Percentiles rank a stretch among this genome's conserved stretches.
These are phyloP conservation scores for Stephania yunnanensis DNA, from an alignment of 164 flowering plant species.

Conservation along the genomic window DNA sequence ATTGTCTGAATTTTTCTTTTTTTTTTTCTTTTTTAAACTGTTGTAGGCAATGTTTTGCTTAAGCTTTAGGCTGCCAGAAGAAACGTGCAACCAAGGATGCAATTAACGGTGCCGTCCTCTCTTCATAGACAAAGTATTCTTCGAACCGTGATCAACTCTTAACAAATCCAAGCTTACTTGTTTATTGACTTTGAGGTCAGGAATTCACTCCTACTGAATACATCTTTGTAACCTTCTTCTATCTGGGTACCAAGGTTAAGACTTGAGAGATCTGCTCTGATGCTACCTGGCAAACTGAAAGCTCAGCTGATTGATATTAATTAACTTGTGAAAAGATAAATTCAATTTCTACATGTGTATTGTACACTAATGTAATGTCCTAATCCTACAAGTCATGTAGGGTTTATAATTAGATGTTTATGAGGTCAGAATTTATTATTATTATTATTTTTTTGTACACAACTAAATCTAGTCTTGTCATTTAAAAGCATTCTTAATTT, in stretches of 20 bases:
- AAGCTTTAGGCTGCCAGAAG: constrained; percentile 77
- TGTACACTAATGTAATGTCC: not conserved
- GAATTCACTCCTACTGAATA: not conserved
- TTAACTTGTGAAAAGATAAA: not conserved
- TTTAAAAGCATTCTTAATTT: no score
- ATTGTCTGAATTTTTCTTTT: not conserved
- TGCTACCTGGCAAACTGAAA: not conserved
- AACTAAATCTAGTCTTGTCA: no score
- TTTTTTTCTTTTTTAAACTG: no score
- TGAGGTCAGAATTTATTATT: no score
- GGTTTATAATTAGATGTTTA: no score
- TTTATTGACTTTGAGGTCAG: not conserved
- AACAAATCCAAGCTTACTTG: not conserved
- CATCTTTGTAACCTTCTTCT: not conserved
- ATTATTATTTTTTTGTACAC: no score
- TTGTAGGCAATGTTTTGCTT: constrained; percentile 90
- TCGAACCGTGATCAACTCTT: not conserved
- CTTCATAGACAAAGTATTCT: constrained; percentile 1
- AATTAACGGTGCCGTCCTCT: constrained; percentile 1
- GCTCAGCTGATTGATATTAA: not conserved
- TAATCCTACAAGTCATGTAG: no score
- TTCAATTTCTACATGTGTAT: not conserved
- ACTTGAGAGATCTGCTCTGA: not conserved
- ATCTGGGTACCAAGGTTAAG: not conserved
- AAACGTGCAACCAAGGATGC: constrained; percentile 40